Conservation (phyloP, 768 basidiomycete genomes). For the Psilocybe subaeruginosa region DNA sequence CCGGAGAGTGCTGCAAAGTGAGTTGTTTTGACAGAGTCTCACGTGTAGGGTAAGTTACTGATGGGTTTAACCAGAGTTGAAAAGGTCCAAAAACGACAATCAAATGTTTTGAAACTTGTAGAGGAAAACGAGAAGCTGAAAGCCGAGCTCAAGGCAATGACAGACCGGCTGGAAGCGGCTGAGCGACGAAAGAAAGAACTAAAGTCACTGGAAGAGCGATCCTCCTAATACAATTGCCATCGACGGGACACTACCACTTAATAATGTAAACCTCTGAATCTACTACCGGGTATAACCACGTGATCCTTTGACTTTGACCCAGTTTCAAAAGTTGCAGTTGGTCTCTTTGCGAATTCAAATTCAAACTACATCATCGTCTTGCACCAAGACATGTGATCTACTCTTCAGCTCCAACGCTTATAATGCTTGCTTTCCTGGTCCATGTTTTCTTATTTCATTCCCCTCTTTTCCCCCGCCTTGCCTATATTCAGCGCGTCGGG, state of each 20-base stretch:
- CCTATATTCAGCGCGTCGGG: constrained; percentile 2
- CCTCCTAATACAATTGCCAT: constrained; percentile 18
- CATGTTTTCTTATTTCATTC: background rate
- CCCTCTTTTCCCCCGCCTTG: background rate
- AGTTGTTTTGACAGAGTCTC: constrained; percentile 33
- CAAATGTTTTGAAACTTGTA: constrained; percentile 75
- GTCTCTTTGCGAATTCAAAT: too few species aligned
- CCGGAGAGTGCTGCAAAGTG: constrained; percentile 43
- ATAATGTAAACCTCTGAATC: background rate
- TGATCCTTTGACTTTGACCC: background rate
- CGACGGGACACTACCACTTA: too few species aligned
- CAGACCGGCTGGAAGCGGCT: constrained; percentile 72
- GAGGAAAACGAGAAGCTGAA: constrained; percentile 82
- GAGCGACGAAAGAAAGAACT: constrained; percentile 55
- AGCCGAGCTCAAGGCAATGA: constrained; percentile 75
- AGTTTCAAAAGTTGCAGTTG: background rate
- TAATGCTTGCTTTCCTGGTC: background rate
- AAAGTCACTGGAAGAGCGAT: constrained; percentile 29
- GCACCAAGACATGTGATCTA: constrained; percentile 7
- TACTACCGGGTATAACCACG: background rate
- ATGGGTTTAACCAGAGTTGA: constrained; percentile 36
- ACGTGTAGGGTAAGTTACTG: constrained; percentile 7
- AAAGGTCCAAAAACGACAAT: constrained; percentile 70
- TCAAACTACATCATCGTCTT: background rate
- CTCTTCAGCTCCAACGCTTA: constrained; percentile 1